Base-by-base conservation (phyloP, 2,329 filamentous ascomycete species). In the Stagonosporopsis cucurbitacearum region DNA sequence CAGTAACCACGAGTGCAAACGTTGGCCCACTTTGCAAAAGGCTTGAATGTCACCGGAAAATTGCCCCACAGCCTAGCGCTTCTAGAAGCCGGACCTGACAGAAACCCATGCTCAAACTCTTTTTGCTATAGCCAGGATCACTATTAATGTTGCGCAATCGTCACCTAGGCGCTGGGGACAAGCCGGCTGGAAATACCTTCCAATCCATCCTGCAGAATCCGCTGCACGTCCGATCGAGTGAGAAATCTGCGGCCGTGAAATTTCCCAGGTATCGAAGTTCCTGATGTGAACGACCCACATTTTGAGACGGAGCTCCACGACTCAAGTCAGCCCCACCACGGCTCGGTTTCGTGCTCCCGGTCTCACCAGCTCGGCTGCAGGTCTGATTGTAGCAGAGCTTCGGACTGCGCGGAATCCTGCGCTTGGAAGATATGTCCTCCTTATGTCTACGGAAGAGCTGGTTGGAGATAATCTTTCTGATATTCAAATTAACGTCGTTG, bases 271-370 rank as follows among this genome's bases (percentile, higher is more conserved):
- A 28, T 46, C 15, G 45, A 40, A 41, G 25, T 26, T 41, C 15
- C 5, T 17, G 15, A 17, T 12, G 33, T 41, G 35, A 41, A 46
- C 26, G 52, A 50, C 22, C 28, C 19, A 15, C 26, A 35, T 13
- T 13, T 3, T 17, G 9, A 12, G 28, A 40, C 13, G n/a, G 22
- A 30, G 22, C 46, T 46, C 46, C 46, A 46, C 36, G 41, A 50
- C 41, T 50, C 52, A 36, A 32, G 40, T 35, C 20, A 25, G 46
- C 41, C 41, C 52, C 52, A 50, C 46, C 15, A 28, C 46, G 46
- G 46, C 40, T 46, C 50, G 41, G 42, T 33, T 20, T 42, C 11
- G 46, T 28, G 8, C 9, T 36, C 30, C 19, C 40, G 32, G 35
- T 50, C 40, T 41, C 41, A 50, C 46, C 36, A 40, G 30, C 28